Evolutionary conservation across 164 flowering plant genomes (phyloP).

Genomic region (Euptelea pleiosperma): DNA sequence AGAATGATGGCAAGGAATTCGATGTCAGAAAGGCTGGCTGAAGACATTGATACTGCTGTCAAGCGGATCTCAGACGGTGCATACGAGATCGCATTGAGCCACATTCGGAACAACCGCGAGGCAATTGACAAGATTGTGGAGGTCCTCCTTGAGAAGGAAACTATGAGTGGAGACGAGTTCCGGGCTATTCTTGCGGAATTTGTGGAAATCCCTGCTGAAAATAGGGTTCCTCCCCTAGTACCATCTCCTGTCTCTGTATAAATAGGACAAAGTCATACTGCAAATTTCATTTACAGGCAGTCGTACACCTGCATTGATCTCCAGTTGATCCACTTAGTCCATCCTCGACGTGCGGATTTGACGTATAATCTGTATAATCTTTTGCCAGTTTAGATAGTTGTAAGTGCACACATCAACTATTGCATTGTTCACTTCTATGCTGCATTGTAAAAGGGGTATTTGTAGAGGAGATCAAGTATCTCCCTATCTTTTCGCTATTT

Average conservation of each 20-base stretch:
- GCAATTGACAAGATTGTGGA: constrained; percentile 91
- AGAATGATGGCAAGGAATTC: constrained; percentile 92
- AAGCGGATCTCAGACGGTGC: constrained; percentile 69
- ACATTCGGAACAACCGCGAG: constrained; percentile 72
- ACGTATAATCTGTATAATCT: too few relatives aligned
- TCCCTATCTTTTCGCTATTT: too few relatives aligned
- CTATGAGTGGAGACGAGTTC: constrained; percentile 79
- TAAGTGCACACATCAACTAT: too few relatives aligned
- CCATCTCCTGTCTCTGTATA: constrained; percentile 60
- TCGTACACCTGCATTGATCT: too few relatives aligned
- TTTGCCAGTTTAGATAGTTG: too few relatives aligned
- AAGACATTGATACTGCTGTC: constrained; percentile 72
- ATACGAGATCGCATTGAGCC: constrained; percentile 66
- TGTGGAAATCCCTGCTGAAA: constrained; percentile 80
- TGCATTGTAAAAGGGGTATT: too few relatives aligned
- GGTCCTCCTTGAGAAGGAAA: constrained; percentile 78
- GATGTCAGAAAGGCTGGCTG: constrained; percentile 85
- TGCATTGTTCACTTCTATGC: too few relatives aligned
- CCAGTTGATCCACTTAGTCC: too few relatives aligned
- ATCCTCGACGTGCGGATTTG: too few relatives aligned
- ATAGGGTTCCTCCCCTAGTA: constrained; percentile 55
- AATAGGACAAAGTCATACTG: constrained; percentile 11
- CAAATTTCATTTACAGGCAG: too few relatives aligned
- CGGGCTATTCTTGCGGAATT: constrained; percentile 76
- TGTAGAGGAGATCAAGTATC: too few relatives aligned